phyloP scores from a whole-genome alignment of 1,139 yeast species.

The Taphrina communis region DNA sequence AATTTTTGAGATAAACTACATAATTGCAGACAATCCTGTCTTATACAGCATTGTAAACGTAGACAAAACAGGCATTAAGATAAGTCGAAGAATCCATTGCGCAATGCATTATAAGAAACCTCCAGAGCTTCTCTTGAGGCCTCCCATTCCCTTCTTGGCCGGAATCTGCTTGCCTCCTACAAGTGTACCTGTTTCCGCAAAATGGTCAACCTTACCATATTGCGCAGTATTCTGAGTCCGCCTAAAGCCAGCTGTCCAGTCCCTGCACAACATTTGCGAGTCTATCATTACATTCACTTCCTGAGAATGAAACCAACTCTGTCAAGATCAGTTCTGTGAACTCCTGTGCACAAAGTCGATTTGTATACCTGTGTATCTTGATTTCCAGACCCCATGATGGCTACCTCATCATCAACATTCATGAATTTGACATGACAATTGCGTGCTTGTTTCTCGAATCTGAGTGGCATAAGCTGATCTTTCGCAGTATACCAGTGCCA shows the following conservation, averaged over 20 bases:
- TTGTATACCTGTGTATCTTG: conserved; percentile 11
- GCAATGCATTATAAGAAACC: conserved; percentile 11
- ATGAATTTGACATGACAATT: conserved; percentile 35
- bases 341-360: too few species aligned
- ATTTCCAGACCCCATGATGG: conserved; percentile 32
- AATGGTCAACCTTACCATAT: conserved; percentile 26
- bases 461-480: conserved; percentile 23
- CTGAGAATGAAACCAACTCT: conserved; percentile 32
- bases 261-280: conserved; percentile 8
- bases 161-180: conserved; percentile 16
- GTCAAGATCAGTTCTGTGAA: neutral
- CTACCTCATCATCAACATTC: conserved; percentile 31
- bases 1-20: too few species aligned
- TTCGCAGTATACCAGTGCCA: conserved; percentile 33
- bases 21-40: too few species aligned
- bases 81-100: neutral
- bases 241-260: conserved; percentile 26
- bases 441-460: conserved; percentile 24
- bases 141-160: conserved; percentile 20
- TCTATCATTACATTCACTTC: conserved; percentile 35
- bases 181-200: neutral
- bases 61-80: too few species aligned
- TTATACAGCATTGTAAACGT: too few species aligned
- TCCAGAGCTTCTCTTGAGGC: conserved; percentile 21
- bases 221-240: conserved; percentile 24